A percentile compares a stretch with the other conserved stretches of the same genome.
Evolutionary conservation across 1,284 basidiomycete species (phyloP).

Genomic region (Trichosporon coremiiforme): DNA sequence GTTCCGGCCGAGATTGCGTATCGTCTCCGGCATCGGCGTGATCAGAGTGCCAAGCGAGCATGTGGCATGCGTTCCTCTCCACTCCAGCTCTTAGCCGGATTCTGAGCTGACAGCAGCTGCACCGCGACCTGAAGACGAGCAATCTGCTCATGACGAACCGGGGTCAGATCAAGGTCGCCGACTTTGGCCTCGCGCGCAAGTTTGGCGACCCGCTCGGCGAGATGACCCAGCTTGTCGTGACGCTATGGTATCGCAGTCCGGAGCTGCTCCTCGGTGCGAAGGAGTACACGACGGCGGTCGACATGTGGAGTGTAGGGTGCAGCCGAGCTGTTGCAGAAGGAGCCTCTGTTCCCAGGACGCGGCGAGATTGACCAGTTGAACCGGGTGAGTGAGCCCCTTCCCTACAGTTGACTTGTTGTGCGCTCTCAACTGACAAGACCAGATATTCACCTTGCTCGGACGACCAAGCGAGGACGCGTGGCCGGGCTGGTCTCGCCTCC

Average conservation of each 20-base stretch:
- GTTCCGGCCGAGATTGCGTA: neutral
- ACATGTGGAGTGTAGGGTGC: slow-evolving; percentile 57
- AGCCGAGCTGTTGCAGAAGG: slow-evolving; percentile 92
- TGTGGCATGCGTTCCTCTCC: neutral
- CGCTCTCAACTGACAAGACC: neutral
- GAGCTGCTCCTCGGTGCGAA: slow-evolving; percentile 91
- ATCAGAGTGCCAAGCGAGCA: too few relatives aligned
- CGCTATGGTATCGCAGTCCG: slow-evolving; percentile 97
- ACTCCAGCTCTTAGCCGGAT: too few relatives aligned
- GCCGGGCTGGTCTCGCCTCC: slow-evolving; percentile 78
- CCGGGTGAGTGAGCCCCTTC: slow-evolving; percentile 61
- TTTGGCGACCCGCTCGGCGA: slow-evolving; percentile 95
- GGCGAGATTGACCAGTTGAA: slow-evolving; percentile 89
- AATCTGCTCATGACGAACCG: slow-evolving; percentile 99
- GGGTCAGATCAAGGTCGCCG: slow-evolving; percentile 96
- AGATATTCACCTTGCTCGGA: slow-evolving; percentile 86
- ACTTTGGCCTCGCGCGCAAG: slow-evolving; percentile 93
- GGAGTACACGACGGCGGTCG: slow-evolving; percentile 82
- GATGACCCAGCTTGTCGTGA: slow-evolving; percentile 96
- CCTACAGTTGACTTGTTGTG: slow-evolving; percentile 44
- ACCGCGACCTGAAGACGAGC: slow-evolving; percentile 95
- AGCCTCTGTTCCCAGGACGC: slow-evolving; percentile 94
- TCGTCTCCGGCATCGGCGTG: neutral
- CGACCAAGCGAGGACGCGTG: slow-evolving; percentile 81
- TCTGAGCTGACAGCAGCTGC: slow-evolving; percentile 60